Base-by-base conservation (phyloP, 352 stramenopile genomes). In the Phytophthora fragariae region DNA sequence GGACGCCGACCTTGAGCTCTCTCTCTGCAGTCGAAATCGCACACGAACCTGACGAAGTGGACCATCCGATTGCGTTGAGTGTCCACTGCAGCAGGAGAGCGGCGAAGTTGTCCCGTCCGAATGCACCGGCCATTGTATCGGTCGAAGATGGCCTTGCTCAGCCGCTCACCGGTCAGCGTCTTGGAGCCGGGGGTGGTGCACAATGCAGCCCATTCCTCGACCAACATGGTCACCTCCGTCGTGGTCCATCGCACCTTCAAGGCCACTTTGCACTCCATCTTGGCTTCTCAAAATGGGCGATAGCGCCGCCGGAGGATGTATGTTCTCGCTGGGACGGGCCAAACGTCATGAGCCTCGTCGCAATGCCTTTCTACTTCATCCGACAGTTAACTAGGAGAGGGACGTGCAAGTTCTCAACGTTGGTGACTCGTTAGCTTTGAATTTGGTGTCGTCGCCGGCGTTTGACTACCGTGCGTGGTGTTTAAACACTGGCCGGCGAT, bases 31-130 rank as follows among this genome's bases (percentile, higher is more conserved):
- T 78, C 61, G 14, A 72, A 78, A 56, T 62, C 44, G 1, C 1
- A 19, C 33, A 78, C 61, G 29, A 78, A 78, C 17, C 35, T 24
- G 4, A 61, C 60, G 33, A 68, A 75, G 1, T 41, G 41, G 3
- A 49, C 6, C 55, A 78, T 78, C 1, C 71, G 71, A 15, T 61
- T 58, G 10, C 71, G 59, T 50, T 78, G 71, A 10, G 60, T 75
- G 41, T 39, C 35, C 33, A 78, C 37, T 0, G 71, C 71, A 5
- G 44, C 52, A 2, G 60, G 56, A 15, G 71, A 78, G 8, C 71
- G 71, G 17, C 56, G 66, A 5, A 53, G 19, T 10, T 72, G 29
- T 5, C 61, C 33, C 3, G 56, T 57, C 14, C 53, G 62, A 31
- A 44, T 53, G 21, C 71, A 78, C 2, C 67, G 71, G 1, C 17